Conservation (phyloP, 768 basidiomycete species). For the Dictyophora rubrovolvata region DNA sequence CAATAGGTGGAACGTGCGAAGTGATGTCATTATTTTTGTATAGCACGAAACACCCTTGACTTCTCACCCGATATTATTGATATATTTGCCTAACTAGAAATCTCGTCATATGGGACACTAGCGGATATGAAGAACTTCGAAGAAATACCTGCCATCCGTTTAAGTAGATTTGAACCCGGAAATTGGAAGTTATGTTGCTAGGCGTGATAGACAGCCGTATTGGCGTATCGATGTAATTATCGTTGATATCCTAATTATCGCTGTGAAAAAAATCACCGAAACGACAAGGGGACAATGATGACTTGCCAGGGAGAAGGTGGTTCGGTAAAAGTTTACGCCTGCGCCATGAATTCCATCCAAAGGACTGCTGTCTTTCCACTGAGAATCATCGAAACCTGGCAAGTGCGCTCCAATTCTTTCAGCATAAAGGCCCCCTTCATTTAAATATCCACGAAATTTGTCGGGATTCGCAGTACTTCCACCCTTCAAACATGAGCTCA, state of each 20-base stretch:
- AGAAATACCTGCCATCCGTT: slow-evolving; percentile 35
- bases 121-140: neutral
- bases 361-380: slow-evolving; percentile 33
- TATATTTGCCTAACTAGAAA: slow-evolving; percentile 34
- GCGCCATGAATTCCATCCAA: slow-evolving; percentile 27
- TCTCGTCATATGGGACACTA: neutral
- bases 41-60: neutral
- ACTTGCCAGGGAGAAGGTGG: slow-evolving; percentile 28
- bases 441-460: slow-evolving; percentile 41
- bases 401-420: slow-evolving; percentile 53
- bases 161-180: slow-evolving; percentile 38
- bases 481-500: slow-evolving; percentile 24
- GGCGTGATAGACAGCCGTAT: slow-evolving; percentile 37
- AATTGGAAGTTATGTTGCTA: slow-evolving; percentile 34
- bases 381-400: slow-evolving; percentile 41
- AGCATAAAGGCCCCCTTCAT: slow-evolving; percentile 49
- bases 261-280: slow-evolving; percentile 10
- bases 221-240: slow-evolving; percentile 31
- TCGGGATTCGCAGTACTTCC: slow-evolving; percentile 34
- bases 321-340: slow-evolving; percentile 39
- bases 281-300: slow-evolving; percentile 12
- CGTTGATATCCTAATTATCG: slow-evolving; percentile 23
- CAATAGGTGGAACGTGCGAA: neutral
- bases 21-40: neutral
- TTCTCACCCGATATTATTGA: slow-evolving; percentile 38